phyloP scores from a whole-genome alignment of 2,329 filamentous ascomycete species.

The Colletotrichum siamense region DNA sequence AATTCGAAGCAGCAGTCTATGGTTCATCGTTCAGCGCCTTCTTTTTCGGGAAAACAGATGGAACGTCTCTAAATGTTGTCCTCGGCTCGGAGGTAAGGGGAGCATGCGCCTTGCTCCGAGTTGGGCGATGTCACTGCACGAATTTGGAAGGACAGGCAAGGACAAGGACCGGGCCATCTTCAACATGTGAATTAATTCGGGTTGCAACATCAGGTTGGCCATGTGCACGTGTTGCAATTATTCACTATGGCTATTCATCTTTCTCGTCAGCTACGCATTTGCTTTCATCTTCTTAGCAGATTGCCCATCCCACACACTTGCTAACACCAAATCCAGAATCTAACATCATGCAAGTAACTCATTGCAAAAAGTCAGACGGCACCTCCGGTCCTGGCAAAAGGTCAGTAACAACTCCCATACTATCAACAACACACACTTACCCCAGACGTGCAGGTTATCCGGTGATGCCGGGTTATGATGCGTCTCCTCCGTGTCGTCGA shows the following conservation, averaged over 20 bases:
- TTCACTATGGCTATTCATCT: background rate
- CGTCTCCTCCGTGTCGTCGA: conserved; percentile 58
- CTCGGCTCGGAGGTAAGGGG: background rate
- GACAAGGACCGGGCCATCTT: background rate
- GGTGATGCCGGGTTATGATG: conserved; percentile 44
- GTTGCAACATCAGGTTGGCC: background rate
- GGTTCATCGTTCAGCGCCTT: background rate
- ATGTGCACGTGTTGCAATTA: background rate
- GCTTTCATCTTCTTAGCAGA: background rate
- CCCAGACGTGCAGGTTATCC: conserved; percentile 52
- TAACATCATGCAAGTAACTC: background rate
- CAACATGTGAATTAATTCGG: background rate
- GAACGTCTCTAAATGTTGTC: background rate
- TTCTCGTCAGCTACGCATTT: background rate
- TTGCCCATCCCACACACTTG: background rate
- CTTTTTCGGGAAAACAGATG: background rate
- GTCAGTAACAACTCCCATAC: background rate
- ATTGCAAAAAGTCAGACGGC: conserved; percentile 21
- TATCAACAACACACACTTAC: conserved; percentile 26
- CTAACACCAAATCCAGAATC: background rate
- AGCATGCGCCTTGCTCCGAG: background rate
- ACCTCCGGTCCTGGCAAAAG: conserved; percentile 17
- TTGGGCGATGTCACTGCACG: background rate
- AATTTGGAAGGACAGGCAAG: background rate
- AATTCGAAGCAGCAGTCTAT: background rate